Percentiles rank a stretch among this genome's conserved stretches.
phyloP scores from a whole-genome alignment of 1,284 basidiomycete genomes.

The Pseudozyma pruni region DNA sequence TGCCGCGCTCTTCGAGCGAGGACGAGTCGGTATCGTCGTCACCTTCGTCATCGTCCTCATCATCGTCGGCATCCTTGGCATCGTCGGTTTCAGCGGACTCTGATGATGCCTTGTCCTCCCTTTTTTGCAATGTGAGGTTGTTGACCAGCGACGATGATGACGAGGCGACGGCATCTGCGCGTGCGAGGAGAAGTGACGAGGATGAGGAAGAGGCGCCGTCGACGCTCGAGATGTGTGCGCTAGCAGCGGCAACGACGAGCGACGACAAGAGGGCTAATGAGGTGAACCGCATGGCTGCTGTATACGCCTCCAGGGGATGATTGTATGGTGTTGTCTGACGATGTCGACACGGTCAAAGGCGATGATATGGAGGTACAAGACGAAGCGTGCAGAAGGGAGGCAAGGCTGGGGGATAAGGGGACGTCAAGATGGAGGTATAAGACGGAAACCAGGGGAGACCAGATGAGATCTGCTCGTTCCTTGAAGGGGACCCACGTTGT shows the following conservation, averaged over 20 bases:
- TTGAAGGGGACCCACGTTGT: too few relatives aligned
- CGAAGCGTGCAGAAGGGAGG: neutral
- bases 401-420: too few relatives aligned
- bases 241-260: slow-evolving; percentile 19
- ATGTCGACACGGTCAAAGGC: too few relatives aligned
- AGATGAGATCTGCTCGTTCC: too few relatives aligned
- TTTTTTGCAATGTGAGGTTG: neutral
- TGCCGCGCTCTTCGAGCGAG: slow-evolving; percentile 16
- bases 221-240: slow-evolving; percentile 10
- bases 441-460: too few relatives aligned
- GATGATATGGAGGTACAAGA: too few relatives aligned
- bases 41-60: neutral
- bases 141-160: neutral
- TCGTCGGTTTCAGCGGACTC: slow-evolving; percentile 1
- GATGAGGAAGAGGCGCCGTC: slow-evolving; percentile 7
- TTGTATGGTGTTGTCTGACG: neutral
- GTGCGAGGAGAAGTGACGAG: slow-evolving; percentile 4
- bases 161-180: slow-evolving; percentile 2
- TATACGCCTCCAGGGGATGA: neutral
- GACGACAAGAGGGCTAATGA: slow-evolving; percentile 13
- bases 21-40: slow-evolving; percentile 6
- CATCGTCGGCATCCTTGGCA: neutral
- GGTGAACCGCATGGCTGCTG: slow-evolving; percentile 17
- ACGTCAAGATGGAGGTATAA: too few relatives aligned
- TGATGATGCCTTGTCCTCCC: neutral